phyloP scores from a whole-genome alignment of 2,329 filamentous ascomycete genomes.

The Paracamarosporium sp. region DNA sequence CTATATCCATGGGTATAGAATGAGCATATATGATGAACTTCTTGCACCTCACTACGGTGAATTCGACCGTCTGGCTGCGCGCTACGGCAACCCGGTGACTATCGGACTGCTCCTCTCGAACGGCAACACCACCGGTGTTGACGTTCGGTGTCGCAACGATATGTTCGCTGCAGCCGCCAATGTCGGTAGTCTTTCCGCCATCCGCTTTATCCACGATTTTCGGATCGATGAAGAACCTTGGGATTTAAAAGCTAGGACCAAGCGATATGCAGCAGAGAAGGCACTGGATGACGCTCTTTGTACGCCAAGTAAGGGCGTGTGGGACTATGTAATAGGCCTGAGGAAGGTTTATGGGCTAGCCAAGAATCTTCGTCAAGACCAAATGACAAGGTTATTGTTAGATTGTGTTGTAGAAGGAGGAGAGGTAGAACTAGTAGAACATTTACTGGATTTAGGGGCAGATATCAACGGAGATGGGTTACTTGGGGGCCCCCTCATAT shows the following conservation, averaged over 20 bases:
- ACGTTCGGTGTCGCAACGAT: background rate
- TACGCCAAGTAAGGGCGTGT: background rate
- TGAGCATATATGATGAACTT: background rate
- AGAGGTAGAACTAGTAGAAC: background rate
- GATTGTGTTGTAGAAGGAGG: background rate
- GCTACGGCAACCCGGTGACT: background rate
- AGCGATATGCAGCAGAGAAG: background rate
- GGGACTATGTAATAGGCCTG: background rate
- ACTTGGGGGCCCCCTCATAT: background rate
- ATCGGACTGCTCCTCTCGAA: background rate
- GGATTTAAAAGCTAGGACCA: background rate
- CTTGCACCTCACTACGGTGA: background rate
- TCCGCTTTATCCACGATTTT: background rate
- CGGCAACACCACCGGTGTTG: background rate
- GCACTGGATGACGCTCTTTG: background rate
- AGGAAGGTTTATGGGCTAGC: background rate
- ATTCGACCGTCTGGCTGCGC: background rate
- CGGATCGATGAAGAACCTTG: background rate
- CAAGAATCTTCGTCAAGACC: background rate
- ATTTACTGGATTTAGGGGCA: background rate
- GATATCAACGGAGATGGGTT: background rate
- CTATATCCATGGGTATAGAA: background rate
- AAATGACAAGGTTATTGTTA: background rate
- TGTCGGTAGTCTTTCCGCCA: background rate
- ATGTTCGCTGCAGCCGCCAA: background rate